These are phyloP conservation scores for Quercus berberidifolia DNA, from an alignment of 306 rosid genomes.

Conservation along the genomic window DNA sequence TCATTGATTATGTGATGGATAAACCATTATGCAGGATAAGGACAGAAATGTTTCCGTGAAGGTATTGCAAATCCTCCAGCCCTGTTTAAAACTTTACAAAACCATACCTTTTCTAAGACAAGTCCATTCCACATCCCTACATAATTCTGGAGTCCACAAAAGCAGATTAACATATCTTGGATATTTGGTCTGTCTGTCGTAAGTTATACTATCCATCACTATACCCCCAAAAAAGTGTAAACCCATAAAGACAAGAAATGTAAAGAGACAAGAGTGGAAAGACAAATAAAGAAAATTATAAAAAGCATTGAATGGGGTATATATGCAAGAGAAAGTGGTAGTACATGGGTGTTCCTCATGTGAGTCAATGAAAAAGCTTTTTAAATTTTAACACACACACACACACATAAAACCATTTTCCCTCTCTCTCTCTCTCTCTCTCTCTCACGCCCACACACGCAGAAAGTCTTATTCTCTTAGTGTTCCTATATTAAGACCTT, in stretches of 20 bases:
- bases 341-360: slow-evolving; percentile 31
- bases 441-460: slow-evolving; percentile 5
- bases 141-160: slow-evolving; percentile 31
- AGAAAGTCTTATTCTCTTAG: slow-evolving; percentile 40
- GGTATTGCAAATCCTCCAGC: slow-evolving; percentile 38
- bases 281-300: slow-evolving; percentile 28
- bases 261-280: slow-evolving; percentile 34
- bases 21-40: slow-evolving; percentile 25
- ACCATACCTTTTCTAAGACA: slow-evolving; percentile 54
- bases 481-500: slow-evolving; percentile 63
- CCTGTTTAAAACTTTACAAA: slow-evolving; percentile 28
- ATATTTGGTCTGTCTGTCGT: slow-evolving; percentile 27
- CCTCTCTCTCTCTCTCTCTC: slow-evolving; percentile 20
- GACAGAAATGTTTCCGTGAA: slow-evolving; percentile 28
- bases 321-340: slow-evolving; percentile 21
- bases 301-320: slow-evolving; percentile 31
- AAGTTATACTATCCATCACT: slow-evolving; percentile 23
- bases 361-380: slow-evolving; percentile 44
- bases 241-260: slow-evolving; percentile 26
- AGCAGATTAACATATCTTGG: slow-evolving; percentile 37
- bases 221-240: slow-evolving; percentile 30
- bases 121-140: slow-evolving; percentile 36
- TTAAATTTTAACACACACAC: neutral
- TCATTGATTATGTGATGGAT: slow-evolving; percentile 13
- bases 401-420: slow-evolving; percentile 16